Evolutionary conservation across 106 monocot genomes (phyloP), one percentile per base, ranked within the genome.

Genomic region (Phalaenopsis equestris): DNA sequence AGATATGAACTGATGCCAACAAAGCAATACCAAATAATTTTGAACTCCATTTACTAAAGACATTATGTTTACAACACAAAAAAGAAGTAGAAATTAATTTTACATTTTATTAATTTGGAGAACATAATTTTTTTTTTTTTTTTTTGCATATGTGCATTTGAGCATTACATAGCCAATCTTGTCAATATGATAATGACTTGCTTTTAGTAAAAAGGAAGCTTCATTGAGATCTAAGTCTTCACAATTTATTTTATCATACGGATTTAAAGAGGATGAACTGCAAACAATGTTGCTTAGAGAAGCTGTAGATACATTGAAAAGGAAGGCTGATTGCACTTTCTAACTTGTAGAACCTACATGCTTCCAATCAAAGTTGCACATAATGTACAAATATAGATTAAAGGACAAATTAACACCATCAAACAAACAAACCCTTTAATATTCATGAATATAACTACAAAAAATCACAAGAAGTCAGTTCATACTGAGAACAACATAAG

Each of bases 1-100:
- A 96, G 79, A 93, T 96, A 75, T 96, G 96, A 42, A 93, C 96
- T 70, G 96, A 96, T 68, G 96, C 94, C 77, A 96, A 67, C 75
- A 96, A 85, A 68, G 96, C 93, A 75, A 96, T 81, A 8, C 87
- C 96, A 86, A 93, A 96, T 72, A 96, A 67, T 81, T 91, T 96
- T 17, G 96, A 96, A 85, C 96, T 91, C 96, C 96, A 96, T 52
- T 73, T 88, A 43, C 96, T 94, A 23, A 94, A 80, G 72, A 96
- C 96, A 85, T 96, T 92, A 93, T 96, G 87, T 75, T 39, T 42
- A 79, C 45, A 52, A 14, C 14, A 79, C 4, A 78, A 49, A 21
- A 30, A 24, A 30, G 30, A 16, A 9, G 41, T 6, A 41, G 15
- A 41, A 15, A 14, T 41, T 15, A 74, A 37, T 70, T 74, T 38